Base-by-base conservation (phyloP, 306 rosid species). In the Rosa lucieae region DNA sequence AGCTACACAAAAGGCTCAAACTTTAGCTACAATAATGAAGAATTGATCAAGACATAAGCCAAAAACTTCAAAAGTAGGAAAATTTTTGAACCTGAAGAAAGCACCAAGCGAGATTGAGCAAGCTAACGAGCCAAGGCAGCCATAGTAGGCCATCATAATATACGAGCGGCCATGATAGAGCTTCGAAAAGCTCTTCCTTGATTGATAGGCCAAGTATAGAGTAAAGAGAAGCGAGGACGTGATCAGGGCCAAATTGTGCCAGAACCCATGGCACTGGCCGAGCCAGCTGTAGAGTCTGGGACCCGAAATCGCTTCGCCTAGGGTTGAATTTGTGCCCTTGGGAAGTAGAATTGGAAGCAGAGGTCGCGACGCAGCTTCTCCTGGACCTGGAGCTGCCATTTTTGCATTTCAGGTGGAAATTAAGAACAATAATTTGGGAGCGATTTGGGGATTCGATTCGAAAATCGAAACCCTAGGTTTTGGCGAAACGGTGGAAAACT, bases 81-180 rank as follows among this genome's bases (percentile, higher is more conserved):
- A 69, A 32, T 48, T 70, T 23, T 1, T 12, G 48, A 80, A 95
- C 99, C 99, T 95, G 99, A n/a, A 88, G 82, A 51, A 74, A 63
- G 87, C 95, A 92, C 99, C 99, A 95, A 71, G 85, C 70, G 66
- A 87, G 79, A 79, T 89, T 89, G 86, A 89, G 90, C 81, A 89
- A 75, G 78, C 88, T 82, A 73, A 84, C 90, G 14, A 86, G 82
- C 92, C 92, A 89, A 86, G 92, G 39, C 83, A 78, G 23, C 81
- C 88, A 29, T 86, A 89, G 75, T 89, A 89, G 1, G 87, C 76
- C 58, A 89, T 79, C 67, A 89, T 89, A 7, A 89, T 83, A 77
- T 89, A 82, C n/a, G 92, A 86, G 11, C 90, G 90, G 42, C 90
- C 92, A 73, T 80, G 85, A 46, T 83, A 84, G 77, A 86, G 84